Evolutionary conservation across 1,284 basidiomycete species (phyloP).

Genomic region (Pterulicium gracile): DNA sequence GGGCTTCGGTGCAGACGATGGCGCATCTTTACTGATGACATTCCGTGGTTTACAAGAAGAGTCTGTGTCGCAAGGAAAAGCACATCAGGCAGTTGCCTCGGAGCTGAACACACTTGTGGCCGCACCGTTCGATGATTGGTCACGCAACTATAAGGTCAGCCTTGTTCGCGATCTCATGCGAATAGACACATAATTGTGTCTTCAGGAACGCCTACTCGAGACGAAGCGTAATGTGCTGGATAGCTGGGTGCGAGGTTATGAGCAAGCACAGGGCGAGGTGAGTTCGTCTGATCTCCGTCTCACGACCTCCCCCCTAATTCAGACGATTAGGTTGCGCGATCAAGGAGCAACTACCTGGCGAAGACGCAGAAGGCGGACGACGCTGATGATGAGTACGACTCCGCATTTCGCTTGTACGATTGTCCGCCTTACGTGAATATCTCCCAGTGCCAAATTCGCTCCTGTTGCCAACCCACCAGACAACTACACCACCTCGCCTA

Average conservation of each 20-base stretch:
- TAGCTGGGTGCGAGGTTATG: slow-evolving; percentile 63
- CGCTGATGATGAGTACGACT: slow-evolving; percentile 78
- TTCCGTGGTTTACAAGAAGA: slow-evolving; percentile 73
- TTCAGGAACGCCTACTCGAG: slow-evolving; percentile 46
- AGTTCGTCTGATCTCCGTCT: slow-evolving; percentile 16
- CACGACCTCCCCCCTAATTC: too few species aligned
- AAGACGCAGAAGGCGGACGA: slow-evolving; percentile 80
- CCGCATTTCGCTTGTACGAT: slow-evolving; percentile 3
- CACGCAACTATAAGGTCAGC: slow-evolving; percentile 51
- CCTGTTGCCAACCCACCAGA: slow-evolving; percentile 50
- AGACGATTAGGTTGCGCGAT: slow-evolving; percentile 42
- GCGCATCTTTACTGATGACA: slow-evolving; percentile 65
- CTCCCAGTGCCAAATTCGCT: slow-evolving; percentile 68
- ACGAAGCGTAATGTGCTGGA: slow-evolving; percentile 51
- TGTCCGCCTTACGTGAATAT: slow-evolving; percentile 5
- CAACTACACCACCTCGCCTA: slow-evolving; percentile 69
- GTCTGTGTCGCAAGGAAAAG: slow-evolving; percentile 51
- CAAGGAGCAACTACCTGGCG: slow-evolving; percentile 67
- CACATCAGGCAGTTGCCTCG: slow-evolving; percentile 53
- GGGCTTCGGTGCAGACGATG: slow-evolving; percentile 70
- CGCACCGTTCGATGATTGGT: slow-evolving; percentile 70
- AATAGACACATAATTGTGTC: slow-evolving; percentile 5
- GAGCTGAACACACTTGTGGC: slow-evolving; percentile 60
- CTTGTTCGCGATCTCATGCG: not conserved
- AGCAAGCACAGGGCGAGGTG: slow-evolving; percentile 44